phyloP scores from a whole-genome alignment of 345 rosid genomes.

The Gossypium stocksii region DNA sequence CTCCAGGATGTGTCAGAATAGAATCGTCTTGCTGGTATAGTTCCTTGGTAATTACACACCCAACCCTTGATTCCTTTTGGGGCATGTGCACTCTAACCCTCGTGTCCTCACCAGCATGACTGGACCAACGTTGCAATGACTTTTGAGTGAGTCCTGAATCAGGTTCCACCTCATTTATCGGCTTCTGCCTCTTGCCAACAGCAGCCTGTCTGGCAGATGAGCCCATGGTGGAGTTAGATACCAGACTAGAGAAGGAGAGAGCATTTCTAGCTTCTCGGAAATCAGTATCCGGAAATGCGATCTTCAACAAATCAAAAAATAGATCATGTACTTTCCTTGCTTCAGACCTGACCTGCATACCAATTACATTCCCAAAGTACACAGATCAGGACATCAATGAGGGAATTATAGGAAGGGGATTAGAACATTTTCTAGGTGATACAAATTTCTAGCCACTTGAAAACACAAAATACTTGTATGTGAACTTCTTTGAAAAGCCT shows the following conservation, averaged over 20 bases:
- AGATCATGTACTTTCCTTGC: conserved; percentile 96
- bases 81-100: conserved; percentile 68
- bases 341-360: conserved; percentile 84
- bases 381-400: background rate
- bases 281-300: conserved; percentile 83
- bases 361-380: conserved; percentile 2
- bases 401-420: background rate
- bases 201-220: conserved; percentile 51
- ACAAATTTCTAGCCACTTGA: background rate
- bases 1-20: conserved; percentile 77
- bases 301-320: conserved; percentile 90
- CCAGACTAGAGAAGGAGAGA: conserved; percentile 59
- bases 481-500: background rate
- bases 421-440: background rate
- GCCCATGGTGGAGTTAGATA: conserved; percentile 40
- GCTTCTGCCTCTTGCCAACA: conserved; percentile 56
- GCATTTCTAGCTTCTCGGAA: conserved; percentile 75
- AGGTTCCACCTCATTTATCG: conserved; percentile 51
- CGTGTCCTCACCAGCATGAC: conserved; percentile 45
- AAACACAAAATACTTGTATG: background rate
- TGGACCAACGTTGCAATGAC: conserved; percentile 43
- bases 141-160: conserved; percentile 53
- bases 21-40: conserved; percentile 58
- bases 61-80: conserved; percentile 65
- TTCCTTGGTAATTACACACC: conserved; percentile 45